Evolutionary conservation across 805 yeast species (phyloP).

Genomic region (Sugiyamaella lignohabitans): DNA sequence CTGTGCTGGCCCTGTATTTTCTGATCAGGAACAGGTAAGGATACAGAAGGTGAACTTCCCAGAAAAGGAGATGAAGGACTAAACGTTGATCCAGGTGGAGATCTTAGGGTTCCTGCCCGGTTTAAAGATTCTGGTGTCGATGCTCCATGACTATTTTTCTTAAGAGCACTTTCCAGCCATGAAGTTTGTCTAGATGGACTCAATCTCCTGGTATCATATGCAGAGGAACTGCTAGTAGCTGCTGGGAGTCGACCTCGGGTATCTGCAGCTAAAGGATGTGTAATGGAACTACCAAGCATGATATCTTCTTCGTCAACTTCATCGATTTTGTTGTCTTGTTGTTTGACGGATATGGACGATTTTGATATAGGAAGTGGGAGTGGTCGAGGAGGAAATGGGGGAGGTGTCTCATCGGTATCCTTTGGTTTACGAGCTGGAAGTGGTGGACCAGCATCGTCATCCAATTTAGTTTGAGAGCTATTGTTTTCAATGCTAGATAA

Average conservation of each 20-base stretch:
- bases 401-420: slow-evolving; percentile 1
- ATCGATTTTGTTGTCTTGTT: no score
- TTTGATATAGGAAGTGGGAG: no score
- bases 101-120: background rate
- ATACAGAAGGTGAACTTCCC: background rate
- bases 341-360: background rate
- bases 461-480: no score
- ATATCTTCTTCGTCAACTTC: background rate
- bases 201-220: slow-evolving; percentile 16
- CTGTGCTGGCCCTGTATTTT: no score
- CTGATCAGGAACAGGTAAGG: background rate
- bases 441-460: background rate
- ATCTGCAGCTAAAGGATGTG: background rate
- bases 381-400: slow-evolving; percentile 2
- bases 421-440: background rate
- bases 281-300: background rate
- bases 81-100: background rate
- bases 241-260: background rate
- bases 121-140: background rate
- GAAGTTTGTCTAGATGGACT: slow-evolving; percentile 25
- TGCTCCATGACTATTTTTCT: slow-evolving; percentile 16
- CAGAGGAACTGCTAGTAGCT: background rate
- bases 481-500: no score
- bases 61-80: background rate
- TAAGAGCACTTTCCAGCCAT: slow-evolving; percentile 27